Conservation (phyloP, 2,329 filamentous ascomycete genomes). For the Exophiala oligosperma region DNA sequence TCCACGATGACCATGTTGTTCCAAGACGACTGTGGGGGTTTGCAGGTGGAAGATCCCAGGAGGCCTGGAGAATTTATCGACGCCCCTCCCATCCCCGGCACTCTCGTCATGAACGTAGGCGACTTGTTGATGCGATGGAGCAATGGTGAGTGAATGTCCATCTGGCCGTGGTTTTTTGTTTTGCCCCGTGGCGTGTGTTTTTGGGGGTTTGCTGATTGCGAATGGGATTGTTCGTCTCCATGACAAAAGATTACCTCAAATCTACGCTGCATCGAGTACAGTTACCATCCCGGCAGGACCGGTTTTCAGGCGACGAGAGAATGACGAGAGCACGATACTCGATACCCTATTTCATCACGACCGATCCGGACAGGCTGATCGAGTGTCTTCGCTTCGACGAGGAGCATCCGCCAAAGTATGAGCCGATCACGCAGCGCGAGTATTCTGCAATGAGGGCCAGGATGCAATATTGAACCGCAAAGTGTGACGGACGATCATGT, state of each 20-base stretch:
- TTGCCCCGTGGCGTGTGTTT: background rate
- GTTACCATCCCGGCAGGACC: conserved; percentile 43
- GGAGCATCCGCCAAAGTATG: conserved; percentile 51
- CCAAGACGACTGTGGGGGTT: conserved; percentile 53
- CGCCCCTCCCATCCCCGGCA: conserved; percentile 39
- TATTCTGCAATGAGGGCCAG: conserved; percentile 40
- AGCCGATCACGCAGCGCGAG: conserved; percentile 45
- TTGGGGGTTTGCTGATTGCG: background rate
- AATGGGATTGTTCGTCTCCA: no score
- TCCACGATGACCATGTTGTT: conserved; percentile 55
- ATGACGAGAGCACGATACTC: conserved; percentile 57
- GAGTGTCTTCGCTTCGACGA: conserved; percentile 51
- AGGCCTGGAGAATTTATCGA: conserved; percentile 43
- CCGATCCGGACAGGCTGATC: conserved; percentile 52
- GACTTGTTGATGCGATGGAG: conserved; percentile 53
- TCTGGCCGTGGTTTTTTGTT: no score
- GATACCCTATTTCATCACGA: conserved; percentile 60
- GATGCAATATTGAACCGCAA: conserved; percentile 31
- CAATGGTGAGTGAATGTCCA: conserved; percentile 40
- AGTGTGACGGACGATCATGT: no score
- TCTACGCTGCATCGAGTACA: conserved; percentile 57
- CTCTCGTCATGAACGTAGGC: conserved; percentile 51
- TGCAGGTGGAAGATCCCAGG: conserved; percentile 51
- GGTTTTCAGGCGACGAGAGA: conserved; percentile 38
- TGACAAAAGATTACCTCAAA: conserved; percentile 44